phyloP scores from a whole-genome alignment of 2,329 filamentous ascomycete species.

The Trichoderma oligosporum region DNA sequence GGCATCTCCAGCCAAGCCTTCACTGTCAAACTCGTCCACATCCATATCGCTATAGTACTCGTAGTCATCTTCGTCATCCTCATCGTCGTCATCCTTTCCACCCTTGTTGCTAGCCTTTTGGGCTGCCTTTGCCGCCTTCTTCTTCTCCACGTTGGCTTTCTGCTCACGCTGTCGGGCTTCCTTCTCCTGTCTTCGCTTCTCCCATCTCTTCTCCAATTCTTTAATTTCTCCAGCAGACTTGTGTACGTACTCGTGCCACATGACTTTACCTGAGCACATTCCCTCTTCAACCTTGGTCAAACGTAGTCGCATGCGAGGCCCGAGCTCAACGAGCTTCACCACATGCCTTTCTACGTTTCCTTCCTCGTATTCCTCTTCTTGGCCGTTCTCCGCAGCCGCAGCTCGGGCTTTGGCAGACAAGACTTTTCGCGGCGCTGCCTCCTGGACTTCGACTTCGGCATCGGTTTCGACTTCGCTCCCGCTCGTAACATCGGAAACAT shows the following conservation, averaged over 20 bases:
- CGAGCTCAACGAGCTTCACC: conserved; percentile 88
- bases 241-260: conserved; percentile 96
- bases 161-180: conserved; percentile 77
- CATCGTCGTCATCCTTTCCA: conserved; percentile 35
- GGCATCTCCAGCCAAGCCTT: conserved; percentile 47
- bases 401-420: conserved; percentile 50
- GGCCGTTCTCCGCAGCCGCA: conserved; percentile 37
- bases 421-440: conserved; percentile 60
- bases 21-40: conserved; percentile 50
- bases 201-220: conserved; percentile 79
- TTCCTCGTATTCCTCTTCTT: conserved; percentile 46
- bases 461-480: conserved; percentile 93
- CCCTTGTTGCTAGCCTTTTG: conserved; percentile 37
- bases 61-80: conserved; percentile 41
- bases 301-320: conserved; percentile 81
- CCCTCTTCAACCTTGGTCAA: conserved; percentile 97
- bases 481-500: conserved; percentile 78
- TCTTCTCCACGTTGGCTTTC: conserved; percentile 85
- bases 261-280: conserved; percentile 79
- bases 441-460: conserved; percentile 84
- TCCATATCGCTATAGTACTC: conserved; percentile 45
- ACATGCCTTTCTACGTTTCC: conserved; percentile 74
- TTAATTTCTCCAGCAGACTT: conserved; percentile 77
- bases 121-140: conserved; percentile 53
- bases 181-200: conserved; percentile 72